phyloP scores from a whole-genome alignment of 2,329 filamentous ascomycete genomes.

The Ophiostoma triangulosporum region DNA sequence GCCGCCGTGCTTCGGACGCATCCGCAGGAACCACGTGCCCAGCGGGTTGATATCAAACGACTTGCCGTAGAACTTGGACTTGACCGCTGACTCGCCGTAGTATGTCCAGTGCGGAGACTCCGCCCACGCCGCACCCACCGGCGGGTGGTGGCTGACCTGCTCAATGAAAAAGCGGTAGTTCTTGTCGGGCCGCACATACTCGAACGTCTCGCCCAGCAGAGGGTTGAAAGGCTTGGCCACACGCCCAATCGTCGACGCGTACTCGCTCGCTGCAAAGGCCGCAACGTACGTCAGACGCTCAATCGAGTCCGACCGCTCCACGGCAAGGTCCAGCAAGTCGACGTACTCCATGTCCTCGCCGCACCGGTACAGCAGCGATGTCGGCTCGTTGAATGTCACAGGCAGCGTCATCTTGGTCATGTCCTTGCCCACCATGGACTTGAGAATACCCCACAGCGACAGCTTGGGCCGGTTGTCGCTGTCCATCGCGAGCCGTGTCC shows the following conservation, averaged over 20 bases:
- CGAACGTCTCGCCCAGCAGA: slow-evolving; percentile 88
- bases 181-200: slow-evolving; percentile 91
- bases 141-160: slow-evolving; percentile 95
- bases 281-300: slow-evolving; percentile 91
- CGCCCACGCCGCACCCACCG: slow-evolving; percentile 82
- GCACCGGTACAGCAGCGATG: slow-evolving; percentile 84
- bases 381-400: slow-evolving; percentile 97
- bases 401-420: slow-evolving; percentile 99
- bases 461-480: slow-evolving; percentile 87
- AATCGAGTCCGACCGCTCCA: slow-evolving; percentile 71
- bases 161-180: slow-evolving; percentile 98
- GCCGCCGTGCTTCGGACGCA: slow-evolving; percentile 60
- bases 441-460: slow-evolving; percentile 89
- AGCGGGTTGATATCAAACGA: slow-evolving; percentile 95
- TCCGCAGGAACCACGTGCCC: slow-evolving; percentile 88
- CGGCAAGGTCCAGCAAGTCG: slow-evolving; percentile 78
- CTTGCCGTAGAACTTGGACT: slow-evolving; percentile 94
- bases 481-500: slow-evolving; percentile 72
- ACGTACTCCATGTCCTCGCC: slow-evolving; percentile 98
- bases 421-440: slow-evolving; percentile 99
- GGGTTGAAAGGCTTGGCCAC: slow-evolving; percentile 98
- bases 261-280: slow-evolving; percentile 90
- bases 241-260: slow-evolving; percentile 89
- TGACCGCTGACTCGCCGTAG: slow-evolving; percentile 89
- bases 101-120: slow-evolving; percentile 94